A percentile compares a stretch with the other conserved stretches of the same genome.
phyloP scores from a whole-genome alignment of 441 rosid species.

The Bruguiera hainesii region DNA sequence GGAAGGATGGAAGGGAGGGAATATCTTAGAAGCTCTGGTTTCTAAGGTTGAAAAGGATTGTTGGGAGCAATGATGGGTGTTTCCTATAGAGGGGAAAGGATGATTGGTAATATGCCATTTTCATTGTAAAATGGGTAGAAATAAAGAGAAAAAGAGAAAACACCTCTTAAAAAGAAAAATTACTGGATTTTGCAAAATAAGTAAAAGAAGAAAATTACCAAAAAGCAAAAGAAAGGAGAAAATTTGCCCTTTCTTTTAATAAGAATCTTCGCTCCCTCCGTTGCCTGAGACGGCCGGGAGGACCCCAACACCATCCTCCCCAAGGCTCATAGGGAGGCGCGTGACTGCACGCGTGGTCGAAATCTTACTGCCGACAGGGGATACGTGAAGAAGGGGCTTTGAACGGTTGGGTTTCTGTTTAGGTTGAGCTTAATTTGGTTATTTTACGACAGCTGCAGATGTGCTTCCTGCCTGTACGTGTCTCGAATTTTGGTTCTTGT shows the following conservation, averaged over 20 bases:
- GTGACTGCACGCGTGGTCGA: no score
- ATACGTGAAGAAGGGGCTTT: no score
- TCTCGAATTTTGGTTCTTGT: no score
- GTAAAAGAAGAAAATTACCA: background rate
- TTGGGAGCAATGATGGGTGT: conserved; percentile 96
- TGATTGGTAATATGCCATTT: conserved; percentile 72
- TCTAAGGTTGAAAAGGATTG: conserved; percentile 73
- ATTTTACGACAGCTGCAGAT: no score
- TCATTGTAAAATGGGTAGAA: conserved; percentile 47
- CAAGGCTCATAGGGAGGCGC: no score
- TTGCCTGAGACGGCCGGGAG: no score
- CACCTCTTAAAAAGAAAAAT: background rate
- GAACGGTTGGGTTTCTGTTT: no score
- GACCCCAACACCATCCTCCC: no score
- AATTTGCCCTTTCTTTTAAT: background rate
- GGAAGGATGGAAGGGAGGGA: conserved; percentile 21
- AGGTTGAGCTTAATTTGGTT: no score
- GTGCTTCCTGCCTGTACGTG: no score
- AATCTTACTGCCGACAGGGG: no score
- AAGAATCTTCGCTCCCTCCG: background rate
- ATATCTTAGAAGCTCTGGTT: conserved; percentile 54
- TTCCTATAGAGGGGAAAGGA: conserved; percentile 85
- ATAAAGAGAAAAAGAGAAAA: conserved; percentile 16
- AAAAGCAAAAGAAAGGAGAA: conserved; percentile 12
- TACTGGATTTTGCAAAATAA: background rate